Conservation (phyloP, 73 alveolate genomes). For the Paramecium primaurelia region DNA sequence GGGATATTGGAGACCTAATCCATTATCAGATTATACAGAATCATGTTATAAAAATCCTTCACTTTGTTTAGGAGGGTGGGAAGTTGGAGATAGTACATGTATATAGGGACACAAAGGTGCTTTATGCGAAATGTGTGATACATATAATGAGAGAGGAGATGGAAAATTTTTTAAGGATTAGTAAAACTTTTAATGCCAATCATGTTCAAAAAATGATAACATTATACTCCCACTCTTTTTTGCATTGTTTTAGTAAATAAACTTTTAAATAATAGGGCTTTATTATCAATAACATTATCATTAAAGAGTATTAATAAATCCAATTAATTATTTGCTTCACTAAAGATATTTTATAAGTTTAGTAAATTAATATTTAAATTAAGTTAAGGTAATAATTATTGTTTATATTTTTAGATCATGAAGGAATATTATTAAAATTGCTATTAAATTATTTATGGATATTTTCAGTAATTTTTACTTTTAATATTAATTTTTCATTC, state of each 20-base stretch:
- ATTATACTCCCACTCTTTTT: neutral
- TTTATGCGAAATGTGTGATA: neutral
- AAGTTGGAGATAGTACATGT: neutral
- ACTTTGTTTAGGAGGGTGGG: neutral
- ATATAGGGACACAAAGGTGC: neutral
- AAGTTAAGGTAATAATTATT: neutral
- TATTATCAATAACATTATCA: neutral
- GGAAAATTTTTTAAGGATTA: neutral
- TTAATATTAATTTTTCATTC: neutral
- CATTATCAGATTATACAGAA: neutral
- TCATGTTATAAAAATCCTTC: neutral
- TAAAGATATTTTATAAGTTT: neutral
- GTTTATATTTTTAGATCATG: neutral
- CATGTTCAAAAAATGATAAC: neutral
- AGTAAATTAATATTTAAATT: neutral
- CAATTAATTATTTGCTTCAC: neutral
- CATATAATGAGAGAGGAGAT: neutral
- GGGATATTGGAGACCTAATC: neutral
- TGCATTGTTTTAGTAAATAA: neutral
- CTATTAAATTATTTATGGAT: neutral
- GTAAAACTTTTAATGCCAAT: neutral
- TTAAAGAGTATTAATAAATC: neutral
- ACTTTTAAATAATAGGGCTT: neutral
- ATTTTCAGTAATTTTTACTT: neutral
- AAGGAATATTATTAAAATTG: neutral